Conservation (phyloP, 2,329 filamentous ascomycete species). For the Xylaria sp. region DNA sequence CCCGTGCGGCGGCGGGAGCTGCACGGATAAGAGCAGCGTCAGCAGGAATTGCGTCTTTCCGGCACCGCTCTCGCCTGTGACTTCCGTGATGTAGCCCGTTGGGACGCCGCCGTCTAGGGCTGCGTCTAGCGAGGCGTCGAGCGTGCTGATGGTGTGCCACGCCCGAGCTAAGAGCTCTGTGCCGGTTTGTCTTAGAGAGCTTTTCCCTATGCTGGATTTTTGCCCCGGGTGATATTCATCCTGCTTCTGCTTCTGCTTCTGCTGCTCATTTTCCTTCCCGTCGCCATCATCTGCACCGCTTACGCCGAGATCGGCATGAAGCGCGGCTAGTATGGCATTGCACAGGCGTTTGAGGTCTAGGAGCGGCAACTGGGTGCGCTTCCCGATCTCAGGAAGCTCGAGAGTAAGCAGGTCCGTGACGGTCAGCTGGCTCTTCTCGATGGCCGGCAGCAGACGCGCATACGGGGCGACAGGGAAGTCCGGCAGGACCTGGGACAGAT, state of each 20-base stretch:
- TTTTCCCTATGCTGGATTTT: not conserved
- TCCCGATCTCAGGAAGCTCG: constrained; percentile 84
- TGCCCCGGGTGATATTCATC: constrained; percentile 17
- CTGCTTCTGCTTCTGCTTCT: constrained; percentile 34
- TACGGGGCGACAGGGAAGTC: constrained; percentile 78
- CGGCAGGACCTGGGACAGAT: constrained; percentile 85
- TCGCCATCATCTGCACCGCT: constrained; percentile 12
- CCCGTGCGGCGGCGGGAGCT: constrained; percentile 79
- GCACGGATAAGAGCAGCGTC: constrained; percentile 82
- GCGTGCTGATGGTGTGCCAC: constrained; percentile 78
- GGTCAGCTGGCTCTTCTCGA: constrained; percentile 82
- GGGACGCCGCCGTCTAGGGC: constrained; percentile 82
- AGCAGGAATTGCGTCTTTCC: constrained; percentile 97
- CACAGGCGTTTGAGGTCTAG: constrained; percentile 81
- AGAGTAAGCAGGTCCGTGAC: constrained; percentile 87
- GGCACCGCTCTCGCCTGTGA: constrained; percentile 91
- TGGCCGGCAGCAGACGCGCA: constrained; percentile 78
- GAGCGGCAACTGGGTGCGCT: constrained; percentile 83
- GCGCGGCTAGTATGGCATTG: constrained; percentile 71
- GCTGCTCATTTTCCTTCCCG: not conserved
- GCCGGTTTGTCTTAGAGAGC: constrained; percentile 50
- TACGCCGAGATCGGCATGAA: constrained; percentile 71
- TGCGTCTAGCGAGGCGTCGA: constrained; percentile 78
- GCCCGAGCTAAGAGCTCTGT: constrained; percentile 52
- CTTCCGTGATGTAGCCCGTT: constrained; percentile 83